Evolutionary conservation across 768 basidiomycete species (phyloP), one percentile per base, ranked within the genome.

Genomic region (Pulveroboletus sp.): DNA sequence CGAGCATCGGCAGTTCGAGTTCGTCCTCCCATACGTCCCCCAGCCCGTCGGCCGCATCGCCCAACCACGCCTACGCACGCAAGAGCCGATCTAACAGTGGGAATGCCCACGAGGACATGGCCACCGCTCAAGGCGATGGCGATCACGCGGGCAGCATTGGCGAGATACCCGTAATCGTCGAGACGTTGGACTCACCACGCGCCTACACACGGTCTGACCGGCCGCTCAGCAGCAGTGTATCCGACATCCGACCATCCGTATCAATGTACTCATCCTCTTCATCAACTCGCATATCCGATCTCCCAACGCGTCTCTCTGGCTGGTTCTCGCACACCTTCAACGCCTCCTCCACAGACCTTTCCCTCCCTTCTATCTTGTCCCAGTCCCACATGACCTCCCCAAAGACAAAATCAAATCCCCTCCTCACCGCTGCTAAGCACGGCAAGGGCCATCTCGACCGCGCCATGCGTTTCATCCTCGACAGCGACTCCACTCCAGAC

Each of bases 401-500:
- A 39, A 79, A 76, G 60, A 50, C 68, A 51, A 78, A 77, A 62
- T 53, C 69, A 2, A 71, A 72, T 15, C 76, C 82, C 0, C 71
- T 89, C 11, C 72, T 89, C 43, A 77, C 81, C 1, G 85, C 83
- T 0, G 85, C 84, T 3, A 84, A 82, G 59, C 80, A 85, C 58
- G 82, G 86, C 37, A 86, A 85, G 57, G 85, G 83, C 21, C 83
- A 86, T 51, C 68, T 89, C 43, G 88, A 89, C 72, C 88, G 86
- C 65, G 89, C 87, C 3, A 82, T 93, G 75, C 77, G 92, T 39
- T 90, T 93, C 69, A 74, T 97, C n/a, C 76, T 95, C 53, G 94
- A 97, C 70, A 81, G 82, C 57, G 94, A 97, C 68, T 82, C 92
- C 15, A 80, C 78, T 3, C 90, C 89, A 2, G 93, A 96, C 66